A percentile compares a stretch with the other conserved stretches of the same genome.
These are phyloP conservation scores for Stenogyne calaminthoides DNA, from an alignment of 305 asterid genomes.

Conservation along the genomic window DNA sequence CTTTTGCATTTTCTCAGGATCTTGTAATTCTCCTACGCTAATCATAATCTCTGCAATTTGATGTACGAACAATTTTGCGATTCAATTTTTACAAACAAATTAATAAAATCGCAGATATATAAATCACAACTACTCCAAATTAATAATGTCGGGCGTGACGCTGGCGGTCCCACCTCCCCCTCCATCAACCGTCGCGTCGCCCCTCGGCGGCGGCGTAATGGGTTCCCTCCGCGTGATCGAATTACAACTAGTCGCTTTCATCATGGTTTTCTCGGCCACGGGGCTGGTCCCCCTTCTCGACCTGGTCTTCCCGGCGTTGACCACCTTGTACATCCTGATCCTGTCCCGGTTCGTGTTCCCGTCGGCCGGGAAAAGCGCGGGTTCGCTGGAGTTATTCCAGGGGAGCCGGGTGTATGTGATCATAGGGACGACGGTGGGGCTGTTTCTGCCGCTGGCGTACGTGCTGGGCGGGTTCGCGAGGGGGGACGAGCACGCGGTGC, in stretches of 20 bases:
- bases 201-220: no score
- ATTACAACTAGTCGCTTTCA: constrained; percentile 84
- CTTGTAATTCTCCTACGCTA: background rate
- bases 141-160: constrained; percentile 65
- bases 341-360: constrained; percentile 75
- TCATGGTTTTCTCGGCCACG: constrained; percentile 79
- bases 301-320: constrained; percentile 65
- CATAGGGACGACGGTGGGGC: constrained; percentile 63
- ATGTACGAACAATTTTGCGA: no score
- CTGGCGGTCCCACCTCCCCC: constrained; percentile 56
- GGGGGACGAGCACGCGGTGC: constrained; percentile 83
- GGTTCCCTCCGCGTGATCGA: constrained; percentile 90
- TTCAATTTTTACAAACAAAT: no score
- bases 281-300: constrained; percentile 81
- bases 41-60: no score
- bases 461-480: constrained; percentile 91
- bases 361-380: constrained; percentile 27
- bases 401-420: constrained; percentile 62
- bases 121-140: no score
- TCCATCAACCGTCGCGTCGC: no score
- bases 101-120: no score
- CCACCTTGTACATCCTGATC: constrained; percentile 54
- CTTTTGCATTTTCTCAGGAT: constrained; percentile 25
- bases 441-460: constrained; percentile 86
- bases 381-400: constrained; percentile 49